phyloP scores from a whole-genome alignment of 2,329 filamentous ascomycete genomes.

The Chalaropsis thielavioides region DNA sequence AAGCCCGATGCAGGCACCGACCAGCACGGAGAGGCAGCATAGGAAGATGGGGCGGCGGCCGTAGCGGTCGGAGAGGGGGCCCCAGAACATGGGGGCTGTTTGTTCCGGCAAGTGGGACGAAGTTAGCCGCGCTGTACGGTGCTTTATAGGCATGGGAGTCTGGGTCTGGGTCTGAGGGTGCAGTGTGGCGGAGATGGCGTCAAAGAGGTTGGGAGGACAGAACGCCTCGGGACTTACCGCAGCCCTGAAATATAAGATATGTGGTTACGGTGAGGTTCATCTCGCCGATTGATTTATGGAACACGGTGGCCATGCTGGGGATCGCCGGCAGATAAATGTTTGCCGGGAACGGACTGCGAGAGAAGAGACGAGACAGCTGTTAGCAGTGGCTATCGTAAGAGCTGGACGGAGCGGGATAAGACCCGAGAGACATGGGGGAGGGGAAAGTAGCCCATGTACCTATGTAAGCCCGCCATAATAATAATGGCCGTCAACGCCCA shows the following conservation, averaged over 20 bases:
- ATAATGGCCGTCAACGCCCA: slow-evolving; percentile 22
- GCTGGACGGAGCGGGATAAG: background rate
- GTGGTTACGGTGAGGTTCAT: slow-evolving; percentile 25
- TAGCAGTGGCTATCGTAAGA: background rate
- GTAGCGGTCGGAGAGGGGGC: slow-evolving; percentile 25
- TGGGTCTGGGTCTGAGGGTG: too few species aligned
- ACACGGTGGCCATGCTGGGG: slow-evolving; percentile 22
- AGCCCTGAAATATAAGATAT: slow-evolving; percentile 25
- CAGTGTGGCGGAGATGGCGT: too few species aligned
- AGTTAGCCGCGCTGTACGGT: background rate
- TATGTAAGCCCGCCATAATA: slow-evolving; percentile 22
- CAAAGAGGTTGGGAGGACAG: background rate
- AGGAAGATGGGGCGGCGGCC: slow-evolving; percentile 24
- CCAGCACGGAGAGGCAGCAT: slow-evolving; percentile 23
- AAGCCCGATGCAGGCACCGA: slow-evolving; percentile 25
- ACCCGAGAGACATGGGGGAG: background rate
- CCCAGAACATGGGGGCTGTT: slow-evolving; percentile 25
- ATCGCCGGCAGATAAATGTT: slow-evolving; percentile 27
- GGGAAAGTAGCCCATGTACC: slow-evolving; percentile 9
- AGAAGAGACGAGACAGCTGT: background rate
- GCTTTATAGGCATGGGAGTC: background rate
- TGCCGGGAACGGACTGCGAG: slow-evolving; percentile 23
- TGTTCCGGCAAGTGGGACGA: background rate
- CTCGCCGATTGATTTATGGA: slow-evolving; percentile 22
- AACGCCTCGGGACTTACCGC: slow-evolving; percentile 14